Evolutionary conservation across 805 yeast species (phyloP), one percentile per base, ranked within the genome.

Genomic region (Suhomyces faveliae): DNA sequence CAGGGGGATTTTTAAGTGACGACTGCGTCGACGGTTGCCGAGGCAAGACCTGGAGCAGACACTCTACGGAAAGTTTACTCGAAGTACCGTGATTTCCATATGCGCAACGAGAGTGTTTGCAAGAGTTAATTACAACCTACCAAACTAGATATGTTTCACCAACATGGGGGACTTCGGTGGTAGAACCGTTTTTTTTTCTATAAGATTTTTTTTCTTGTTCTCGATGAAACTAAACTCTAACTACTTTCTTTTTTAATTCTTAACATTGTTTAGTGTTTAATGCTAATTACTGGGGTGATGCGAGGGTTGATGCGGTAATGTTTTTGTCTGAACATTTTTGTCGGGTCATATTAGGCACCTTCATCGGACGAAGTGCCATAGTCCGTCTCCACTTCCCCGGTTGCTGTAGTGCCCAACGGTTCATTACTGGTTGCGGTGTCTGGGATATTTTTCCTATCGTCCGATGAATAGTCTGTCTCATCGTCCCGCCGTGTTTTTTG

Each of bases 391-490:
- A 37, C 25, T 37, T 21, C 22, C 20, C 19, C n/a, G 13, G 15
- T 12, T 15, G 37, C 37, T 4, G 21, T 17, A 15, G 37, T 15
- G 19, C 19, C 21, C 37, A 33, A 33, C 37, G 37, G 37, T 11
- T 33, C 15, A n/a, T n/a, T n/a, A n/a, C n/a, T n/a, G 10, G 21
- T 11, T 15, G 12, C 21, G 7, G 12, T 7, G 15, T 33, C 21
- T 4, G 3, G 15, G 15, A 13, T 9, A 3, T 13, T 10, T 11
- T 7, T 17, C 37, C 23, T 22, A 20, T 39, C 45, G n/a, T 42
- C 46, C 29, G 46, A 37, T 5, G 38, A 33, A 24, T 47, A 42
- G 24, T 42, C 45, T 13, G 50, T 41, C 22, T 47, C 45, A 19
- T 13, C 40, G 11, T 41, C 49, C 13, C 15, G 19, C 12, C n/a